Evolutionary conservation across 163 green algal species (phyloP).

Genomic region (Dunaliella salina): DNA sequence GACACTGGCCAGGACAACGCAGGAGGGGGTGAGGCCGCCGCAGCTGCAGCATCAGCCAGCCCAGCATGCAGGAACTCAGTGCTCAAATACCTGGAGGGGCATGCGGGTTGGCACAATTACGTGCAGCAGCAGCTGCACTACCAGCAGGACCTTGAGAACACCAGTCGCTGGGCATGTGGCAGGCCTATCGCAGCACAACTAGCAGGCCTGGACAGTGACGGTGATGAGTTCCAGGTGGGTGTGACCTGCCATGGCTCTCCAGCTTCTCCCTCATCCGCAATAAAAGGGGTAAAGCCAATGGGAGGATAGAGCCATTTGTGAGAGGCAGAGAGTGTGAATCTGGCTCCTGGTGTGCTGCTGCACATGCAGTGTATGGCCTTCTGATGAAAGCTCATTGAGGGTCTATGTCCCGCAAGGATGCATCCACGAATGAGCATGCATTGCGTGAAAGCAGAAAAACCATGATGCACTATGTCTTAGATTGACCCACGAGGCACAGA

Average conservation of each 20-base stretch:
- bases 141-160: constrained; percentile 43
- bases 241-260: not conserved
- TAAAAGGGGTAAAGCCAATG: too few species aligned
- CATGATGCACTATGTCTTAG: too few species aligned
- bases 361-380: too few species aligned
- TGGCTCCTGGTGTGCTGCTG: too few species aligned
- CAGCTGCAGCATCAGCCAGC: constrained; percentile 15
- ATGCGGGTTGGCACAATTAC: constrained; percentile 30
- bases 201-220: constrained; percentile 45
- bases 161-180: constrained; percentile 69
- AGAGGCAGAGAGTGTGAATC: too few species aligned
- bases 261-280: too few species aligned
- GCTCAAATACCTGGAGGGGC: constrained; percentile 20
- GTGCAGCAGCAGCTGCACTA: constrained; percentile 28
- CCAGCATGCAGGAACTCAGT: constrained; percentile 8
- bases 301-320: too few species aligned
- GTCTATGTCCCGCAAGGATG: too few species aligned
- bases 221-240: constrained; percentile 54
- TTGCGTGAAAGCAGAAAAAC: too few species aligned
- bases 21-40: not conserved
- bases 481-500: too few species aligned
- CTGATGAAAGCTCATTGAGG: too few species aligned
- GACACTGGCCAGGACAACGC: constrained; percentile 9
- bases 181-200: constrained; percentile 51
- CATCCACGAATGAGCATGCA: too few species aligned